phyloP scores from a whole-genome alignment of 179 eudicot genomes.

The Gypsophila paniculata region DNA sequence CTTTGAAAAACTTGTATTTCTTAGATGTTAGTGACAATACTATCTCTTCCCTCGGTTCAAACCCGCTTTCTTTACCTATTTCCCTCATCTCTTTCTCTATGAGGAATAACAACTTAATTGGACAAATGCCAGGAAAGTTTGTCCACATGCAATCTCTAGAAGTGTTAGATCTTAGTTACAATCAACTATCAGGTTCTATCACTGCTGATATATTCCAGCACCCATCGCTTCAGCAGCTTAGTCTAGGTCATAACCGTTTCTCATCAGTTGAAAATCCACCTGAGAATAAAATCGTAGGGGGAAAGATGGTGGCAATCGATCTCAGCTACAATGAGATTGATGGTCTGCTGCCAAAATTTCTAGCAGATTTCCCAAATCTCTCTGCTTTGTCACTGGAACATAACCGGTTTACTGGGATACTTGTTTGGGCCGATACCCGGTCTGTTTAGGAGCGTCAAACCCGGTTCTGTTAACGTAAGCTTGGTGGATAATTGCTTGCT shows the following conservation, averaged over 20 bases:
- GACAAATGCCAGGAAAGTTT: slow-evolving; percentile 35
- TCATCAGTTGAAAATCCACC: slow-evolving; percentile 36
- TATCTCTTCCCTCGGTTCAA: slow-evolving; percentile 36
- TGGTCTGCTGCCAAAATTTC: slow-evolving; percentile 61
- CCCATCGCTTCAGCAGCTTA: slow-evolving; percentile 60
- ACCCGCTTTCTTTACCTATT: slow-evolving; percentile 40
- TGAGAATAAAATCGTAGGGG: neutral
- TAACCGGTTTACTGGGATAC: slow-evolving; percentile 63
- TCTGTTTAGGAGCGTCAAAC: slow-evolving; percentile 39
- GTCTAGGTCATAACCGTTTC: slow-evolving; percentile 46
- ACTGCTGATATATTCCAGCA: slow-evolving; percentile 49
- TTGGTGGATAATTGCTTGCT: slow-evolving; percentile 71
- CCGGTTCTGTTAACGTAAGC: slow-evolving; percentile 55
- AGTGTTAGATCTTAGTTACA: slow-evolving; percentile 67
- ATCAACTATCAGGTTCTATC: slow-evolving; percentile 47
- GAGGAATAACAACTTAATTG: slow-evolving; percentile 48
- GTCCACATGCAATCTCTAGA: slow-evolving; percentile 35
- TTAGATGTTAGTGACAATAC: slow-evolving; percentile 58
- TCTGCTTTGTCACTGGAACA: slow-evolving; percentile 65
- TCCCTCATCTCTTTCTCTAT: slow-evolving; percentile 44
- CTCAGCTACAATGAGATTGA: slow-evolving; percentile 52
- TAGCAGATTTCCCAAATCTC: slow-evolving; percentile 49
- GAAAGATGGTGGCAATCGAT: slow-evolving; percentile 54
- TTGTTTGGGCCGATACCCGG: slow-evolving; percentile 70
- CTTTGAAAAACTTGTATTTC: slow-evolving; percentile 35